Evolutionary conservation across 2,329 filamentous ascomycete genomes (phyloP).

Genomic region (Paecilomyces sp.): DNA sequence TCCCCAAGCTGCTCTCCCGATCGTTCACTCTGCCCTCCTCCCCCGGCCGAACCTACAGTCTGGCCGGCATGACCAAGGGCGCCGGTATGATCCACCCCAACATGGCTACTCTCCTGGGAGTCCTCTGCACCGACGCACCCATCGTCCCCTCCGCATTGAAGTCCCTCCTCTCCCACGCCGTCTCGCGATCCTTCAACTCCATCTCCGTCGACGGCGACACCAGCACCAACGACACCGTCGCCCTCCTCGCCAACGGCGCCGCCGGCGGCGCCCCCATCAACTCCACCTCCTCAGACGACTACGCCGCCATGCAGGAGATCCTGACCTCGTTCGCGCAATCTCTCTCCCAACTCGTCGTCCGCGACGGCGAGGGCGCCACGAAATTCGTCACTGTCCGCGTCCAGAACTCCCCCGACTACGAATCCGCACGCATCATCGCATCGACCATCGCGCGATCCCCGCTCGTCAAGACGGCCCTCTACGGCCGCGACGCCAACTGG

Average conservation of each 20-base stretch:
- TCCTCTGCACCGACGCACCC: conserved; percentile 86
- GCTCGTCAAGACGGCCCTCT: conserved; percentile 93
- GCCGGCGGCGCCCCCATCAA: conserved; percentile 64
- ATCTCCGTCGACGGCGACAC: conserved; percentile 97
- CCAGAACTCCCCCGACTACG: conserved; percentile 60
- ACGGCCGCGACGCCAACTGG: conserved; percentile 98
- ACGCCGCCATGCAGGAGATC: conserved; percentile 60
- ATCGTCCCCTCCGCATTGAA: conserved; percentile 63
- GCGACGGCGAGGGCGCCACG: conserved; percentile 93
- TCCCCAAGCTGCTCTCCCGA: conserved; percentile 86
- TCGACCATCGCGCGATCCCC: conserved; percentile 84
- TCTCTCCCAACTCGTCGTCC: conserved; percentile 85
- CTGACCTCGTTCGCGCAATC: conserved; percentile 74
- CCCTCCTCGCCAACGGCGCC: conserved; percentile 89
- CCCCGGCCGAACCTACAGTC: conserved; percentile 65
- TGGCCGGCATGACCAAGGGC: conserved; percentile 95
- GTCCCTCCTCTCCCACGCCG: conserved; percentile 63
- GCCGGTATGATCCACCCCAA: conserved; percentile 99
- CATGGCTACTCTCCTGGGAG: conserved; percentile 91
- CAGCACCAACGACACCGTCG: conserved; percentile 93
- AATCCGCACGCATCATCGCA: conserved; percentile 70
- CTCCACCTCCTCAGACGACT: conserved; percentile 51
- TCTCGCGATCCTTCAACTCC: conserved; percentile 85
- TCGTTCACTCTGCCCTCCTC: conserved; percentile 79
- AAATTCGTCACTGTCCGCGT: conserved; percentile 96